Evolutionary conservation across 2,329 filamentous ascomycete species (phyloP).

Genomic region (Fusarium lateritium): DNA sequence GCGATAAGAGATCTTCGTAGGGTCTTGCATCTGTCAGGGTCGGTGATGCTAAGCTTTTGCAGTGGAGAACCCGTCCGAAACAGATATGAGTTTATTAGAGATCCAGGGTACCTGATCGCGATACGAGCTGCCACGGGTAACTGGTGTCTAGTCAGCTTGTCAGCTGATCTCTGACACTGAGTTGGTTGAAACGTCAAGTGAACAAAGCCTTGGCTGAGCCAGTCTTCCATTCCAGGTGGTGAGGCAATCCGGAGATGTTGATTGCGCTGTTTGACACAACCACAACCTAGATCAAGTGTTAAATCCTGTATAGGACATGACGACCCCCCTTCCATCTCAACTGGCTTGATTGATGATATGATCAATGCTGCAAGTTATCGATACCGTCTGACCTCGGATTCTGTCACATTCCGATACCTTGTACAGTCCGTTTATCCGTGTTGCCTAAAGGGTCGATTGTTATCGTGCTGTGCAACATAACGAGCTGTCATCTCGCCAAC

Average conservation of each 20-base stretch:
- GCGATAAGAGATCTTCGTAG: neutral
- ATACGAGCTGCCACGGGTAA: slow-evolving; percentile 16
- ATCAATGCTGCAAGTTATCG: slow-evolving; percentile 6
- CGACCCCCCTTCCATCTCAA: neutral
- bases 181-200: slow-evolving; percentile 9
- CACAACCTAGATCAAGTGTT: neutral
- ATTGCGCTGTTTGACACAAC: neutral
- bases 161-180: slow-evolving; percentile 6
- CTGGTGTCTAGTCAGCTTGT: slow-evolving; percentile 23
- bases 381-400: slow-evolving; percentile 7
- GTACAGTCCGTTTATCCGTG: slow-evolving; percentile 16
- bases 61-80: slow-evolving; percentile 42
- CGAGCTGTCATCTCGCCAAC: slow-evolving; percentile 33
- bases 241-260: neutral
- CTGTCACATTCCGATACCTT: slow-evolving; percentile 1
- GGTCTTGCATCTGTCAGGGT: slow-evolving; percentile 12
- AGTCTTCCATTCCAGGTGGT: neutral
- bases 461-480: slow-evolving; percentile 10
- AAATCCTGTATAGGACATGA: neutral
- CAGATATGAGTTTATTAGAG: slow-evolving; percentile 29
- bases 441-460: neutral
- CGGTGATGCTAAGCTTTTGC: slow-evolving; percentile 41
- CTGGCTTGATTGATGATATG: neutral
- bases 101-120: slow-evolving; percentile 3
- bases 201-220: too few species aligned